Evolutionary conservation across 1,139 yeast species (phyloP).

Genomic region (Zygoascus hellenicus): DNA sequence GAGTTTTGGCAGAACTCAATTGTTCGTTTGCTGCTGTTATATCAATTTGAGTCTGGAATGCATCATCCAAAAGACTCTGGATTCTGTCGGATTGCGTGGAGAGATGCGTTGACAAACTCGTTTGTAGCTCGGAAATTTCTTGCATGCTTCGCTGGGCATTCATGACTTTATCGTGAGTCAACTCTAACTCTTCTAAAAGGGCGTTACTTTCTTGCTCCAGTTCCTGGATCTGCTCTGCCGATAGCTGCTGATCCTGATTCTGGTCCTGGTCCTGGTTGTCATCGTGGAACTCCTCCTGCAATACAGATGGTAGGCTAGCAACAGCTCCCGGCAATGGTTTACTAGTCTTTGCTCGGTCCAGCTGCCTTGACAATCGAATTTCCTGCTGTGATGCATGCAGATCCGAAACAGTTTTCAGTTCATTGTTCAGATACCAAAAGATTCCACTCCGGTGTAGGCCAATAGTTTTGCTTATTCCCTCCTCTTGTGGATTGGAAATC

Average conservation of each 20-base stretch:
- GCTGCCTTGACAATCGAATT: slow-evolving; percentile 32
- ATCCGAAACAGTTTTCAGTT: slow-evolving; percentile 31
- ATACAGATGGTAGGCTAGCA: neutral
- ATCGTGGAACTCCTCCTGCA: neutral
- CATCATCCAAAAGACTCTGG: slow-evolving; percentile 59
- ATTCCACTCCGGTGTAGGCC: slow-evolving; percentile 34
- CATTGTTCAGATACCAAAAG: slow-evolving; percentile 31
- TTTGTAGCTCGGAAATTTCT: slow-evolving; percentile 74
- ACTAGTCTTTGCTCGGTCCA: slow-evolving; percentile 30
- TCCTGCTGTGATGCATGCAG: slow-evolving; percentile 36
- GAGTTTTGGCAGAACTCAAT: slow-evolving; percentile 61
- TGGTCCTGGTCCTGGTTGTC: slow-evolving; percentile 15
- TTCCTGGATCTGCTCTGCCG: slow-evolving; percentile 61
- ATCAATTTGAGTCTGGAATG: slow-evolving; percentile 62
- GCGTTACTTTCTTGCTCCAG: slow-evolving; percentile 69
- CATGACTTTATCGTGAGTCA: slow-evolving; percentile 35
- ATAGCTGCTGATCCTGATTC: slow-evolving; percentile 27
- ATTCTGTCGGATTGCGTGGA: slow-evolving; percentile 73
- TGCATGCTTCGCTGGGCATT: slow-evolving; percentile 68
- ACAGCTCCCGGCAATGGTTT: slow-evolving; percentile 20
- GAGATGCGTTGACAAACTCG: slow-evolving; percentile 70
- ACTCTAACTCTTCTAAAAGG: slow-evolving; percentile 60
- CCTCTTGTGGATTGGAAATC: slow-evolving; percentile 24
- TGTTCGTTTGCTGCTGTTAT: slow-evolving; percentile 70
- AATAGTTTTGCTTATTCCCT: slow-evolving; percentile 27